Evolutionary conservation across 768 basidiomycete species (phyloP).

Genomic region (Cubamyces sp.): DNA sequence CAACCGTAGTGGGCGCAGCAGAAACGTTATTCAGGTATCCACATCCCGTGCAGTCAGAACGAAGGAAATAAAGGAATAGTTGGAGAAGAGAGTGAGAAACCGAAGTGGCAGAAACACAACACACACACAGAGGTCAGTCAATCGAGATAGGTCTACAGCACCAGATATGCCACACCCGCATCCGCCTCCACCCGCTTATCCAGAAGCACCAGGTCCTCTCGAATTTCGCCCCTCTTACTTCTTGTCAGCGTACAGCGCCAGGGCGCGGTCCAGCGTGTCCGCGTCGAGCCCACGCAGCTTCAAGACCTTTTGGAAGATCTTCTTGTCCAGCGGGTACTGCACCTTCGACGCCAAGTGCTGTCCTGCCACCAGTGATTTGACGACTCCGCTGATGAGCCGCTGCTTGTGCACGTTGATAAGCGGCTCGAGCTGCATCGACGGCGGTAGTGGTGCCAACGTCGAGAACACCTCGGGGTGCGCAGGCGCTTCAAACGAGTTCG

Average conservation of each 20-base stretch:
- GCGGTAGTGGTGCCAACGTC: conserved; percentile 68
- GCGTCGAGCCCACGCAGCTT: conserved; percentile 67
- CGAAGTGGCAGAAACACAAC: conserved; percentile 11
- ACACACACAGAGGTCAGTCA: conserved; percentile 12
- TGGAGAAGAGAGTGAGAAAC: not conserved
- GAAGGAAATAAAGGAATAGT: not conserved
- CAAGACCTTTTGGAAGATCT: conserved; percentile 75
- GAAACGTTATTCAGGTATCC: not conserved
- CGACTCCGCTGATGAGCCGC: conserved; percentile 76
- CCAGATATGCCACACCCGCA: conserved; percentile 15
- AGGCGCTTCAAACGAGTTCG: conserved; percentile 67
- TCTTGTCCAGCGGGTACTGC: conserved; percentile 72
- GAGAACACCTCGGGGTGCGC: conserved; percentile 82
- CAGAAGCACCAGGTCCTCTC: not conserved
- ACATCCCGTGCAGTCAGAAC: not conserved
- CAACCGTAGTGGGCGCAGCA: not conserved
- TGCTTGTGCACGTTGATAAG: conserved; percentile 91
- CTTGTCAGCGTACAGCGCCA: conserved; percentile 39
- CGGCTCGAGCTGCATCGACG: conserved; percentile 81
- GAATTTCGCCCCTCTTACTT: not conserved
- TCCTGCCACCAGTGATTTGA: conserved; percentile 79
- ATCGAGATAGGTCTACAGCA: conserved; percentile 13
- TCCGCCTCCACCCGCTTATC: not conserved
- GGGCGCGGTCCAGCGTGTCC: conserved; percentile 55
- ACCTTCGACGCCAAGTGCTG: conserved; percentile 81